These are phyloP conservation scores for Rauvolfia tetraphylla DNA, from an alignment of 257 asterid genomes.

Conservation along the genomic window DNA sequence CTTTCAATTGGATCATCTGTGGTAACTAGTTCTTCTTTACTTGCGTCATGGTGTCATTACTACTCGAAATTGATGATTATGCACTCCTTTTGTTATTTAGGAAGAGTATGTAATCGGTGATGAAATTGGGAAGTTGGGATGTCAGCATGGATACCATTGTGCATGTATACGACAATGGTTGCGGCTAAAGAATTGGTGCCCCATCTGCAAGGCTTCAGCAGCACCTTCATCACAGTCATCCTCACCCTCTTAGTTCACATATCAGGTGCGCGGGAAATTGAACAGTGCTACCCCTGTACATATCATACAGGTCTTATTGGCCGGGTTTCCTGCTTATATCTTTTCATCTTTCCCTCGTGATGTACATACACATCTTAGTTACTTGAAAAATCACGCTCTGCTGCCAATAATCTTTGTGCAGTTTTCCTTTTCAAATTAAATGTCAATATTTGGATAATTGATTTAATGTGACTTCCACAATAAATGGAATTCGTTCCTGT, in stretches of 20 bases:
- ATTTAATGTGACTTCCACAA: background rate
- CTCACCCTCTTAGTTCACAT: background rate
- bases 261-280: background rate
- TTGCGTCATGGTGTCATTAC: background rate
- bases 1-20: background rate
- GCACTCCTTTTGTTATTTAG: conserved; percentile 33
- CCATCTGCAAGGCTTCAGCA: conserved; percentile 75
- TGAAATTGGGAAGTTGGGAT: conserved; percentile 64
- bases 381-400: background rate
- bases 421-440: background rate
- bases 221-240: conserved; percentile 15
- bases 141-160: conserved; percentile 67
- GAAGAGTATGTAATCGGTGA: conserved; percentile 70
- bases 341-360: background rate
- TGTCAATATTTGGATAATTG: background rate
- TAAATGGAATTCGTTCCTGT: background rate
- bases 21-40: too few relatives aligned
- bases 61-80: background rate
- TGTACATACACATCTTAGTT: conserved; percentile 4
- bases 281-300: conserved; percentile 1
- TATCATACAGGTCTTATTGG: background rate
- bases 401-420: conserved; percentile 8
- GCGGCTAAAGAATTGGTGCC: conserved; percentile 86
- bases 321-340: background rate
- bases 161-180: conserved; percentile 71